A percentile compares a stretch with the other conserved stretches of the same genome.
phyloP scores from a whole-genome alignment of 2,329 filamentous ascomycete genomes.

The Fusarium foetens region DNA sequence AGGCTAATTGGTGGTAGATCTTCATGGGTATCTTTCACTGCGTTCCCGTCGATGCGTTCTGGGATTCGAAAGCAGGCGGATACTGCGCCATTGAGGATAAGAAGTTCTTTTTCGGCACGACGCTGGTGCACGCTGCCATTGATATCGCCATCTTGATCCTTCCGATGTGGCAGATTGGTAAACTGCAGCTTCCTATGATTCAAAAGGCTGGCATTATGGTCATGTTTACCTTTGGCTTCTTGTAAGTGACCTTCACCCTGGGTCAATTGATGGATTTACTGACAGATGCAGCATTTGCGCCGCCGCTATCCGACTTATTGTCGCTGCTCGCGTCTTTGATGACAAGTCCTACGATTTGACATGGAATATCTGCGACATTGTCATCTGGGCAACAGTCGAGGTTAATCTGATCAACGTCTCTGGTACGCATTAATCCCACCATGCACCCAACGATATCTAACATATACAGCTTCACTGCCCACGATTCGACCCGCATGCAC shows the following conservation, averaged over 20 bases:
- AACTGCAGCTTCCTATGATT: conserved; percentile 41
- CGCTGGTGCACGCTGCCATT: conserved; percentile 45
- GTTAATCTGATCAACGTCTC: conserved; percentile 43
- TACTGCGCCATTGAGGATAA: conserved; percentile 40
- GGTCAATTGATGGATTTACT: not conserved
- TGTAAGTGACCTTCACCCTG: conserved; percentile 29
- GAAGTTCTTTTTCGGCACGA: conserved; percentile 49
- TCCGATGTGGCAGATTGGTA: conserved; percentile 47
- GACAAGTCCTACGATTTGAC: conserved; percentile 32
- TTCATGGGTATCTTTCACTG: conserved; percentile 39
- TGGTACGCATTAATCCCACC: not conserved
- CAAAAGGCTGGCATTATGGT: conserved; percentile 45
- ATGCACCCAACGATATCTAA: fast-evolving
- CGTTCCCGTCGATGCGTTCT: conserved; percentile 29
- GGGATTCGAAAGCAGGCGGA: conserved; percentile 11
- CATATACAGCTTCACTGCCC: conserved; percentile 34
- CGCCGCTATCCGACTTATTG: conserved; percentile 34
- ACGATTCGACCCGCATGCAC: conserved; percentile 38
- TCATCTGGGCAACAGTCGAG: conserved; percentile 43
- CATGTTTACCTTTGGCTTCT: conserved; percentile 47
- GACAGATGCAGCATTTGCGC: conserved; percentile 29
- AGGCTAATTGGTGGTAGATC: conserved; percentile 1
- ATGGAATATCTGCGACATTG: conserved; percentile 38
- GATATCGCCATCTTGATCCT: conserved; percentile 47
- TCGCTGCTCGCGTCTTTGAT: conserved; percentile 31